Evolutionary conservation across 345 rosid genomes (phyloP).

Genomic region (Corymbia maculata): DNA sequence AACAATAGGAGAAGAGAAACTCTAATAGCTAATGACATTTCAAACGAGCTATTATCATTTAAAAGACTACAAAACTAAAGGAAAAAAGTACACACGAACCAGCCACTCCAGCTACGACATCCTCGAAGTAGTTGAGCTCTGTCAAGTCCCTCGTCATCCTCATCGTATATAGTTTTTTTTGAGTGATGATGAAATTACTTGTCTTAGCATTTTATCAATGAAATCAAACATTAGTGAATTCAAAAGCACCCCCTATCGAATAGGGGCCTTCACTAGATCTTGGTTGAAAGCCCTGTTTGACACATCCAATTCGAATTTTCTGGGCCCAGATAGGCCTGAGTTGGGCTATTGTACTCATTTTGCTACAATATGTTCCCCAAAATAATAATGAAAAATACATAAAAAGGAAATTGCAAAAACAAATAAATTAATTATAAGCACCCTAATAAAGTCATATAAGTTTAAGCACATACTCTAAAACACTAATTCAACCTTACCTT

Average conservation of each 20-base stretch:
- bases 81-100: too few species aligned
- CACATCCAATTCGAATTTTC: background rate
- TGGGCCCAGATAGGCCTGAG: background rate
- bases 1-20: too few species aligned
- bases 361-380: background rate
- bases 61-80: too few species aligned
- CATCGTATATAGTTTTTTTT: background rate
- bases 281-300: background rate
- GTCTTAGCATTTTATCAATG: background rate
- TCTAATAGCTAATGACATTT: too few species aligned
- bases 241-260: background rate
- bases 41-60: too few species aligned
- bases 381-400: background rate
- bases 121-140: rapidly evolving
- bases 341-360: background rate
- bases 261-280: background rate
- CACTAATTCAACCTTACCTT: background rate
- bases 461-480: background rate
- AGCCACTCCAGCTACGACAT: too few species aligned
- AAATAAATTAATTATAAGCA: too few species aligned
- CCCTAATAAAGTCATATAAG: background rate
- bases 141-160: background rate
- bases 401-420: background rate
- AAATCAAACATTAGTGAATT: background rate
- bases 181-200: background rate